phyloP scores from a whole-genome alignment of 495 filamentous ascomycete genomes.

The Penicillium salamii region DNA sequence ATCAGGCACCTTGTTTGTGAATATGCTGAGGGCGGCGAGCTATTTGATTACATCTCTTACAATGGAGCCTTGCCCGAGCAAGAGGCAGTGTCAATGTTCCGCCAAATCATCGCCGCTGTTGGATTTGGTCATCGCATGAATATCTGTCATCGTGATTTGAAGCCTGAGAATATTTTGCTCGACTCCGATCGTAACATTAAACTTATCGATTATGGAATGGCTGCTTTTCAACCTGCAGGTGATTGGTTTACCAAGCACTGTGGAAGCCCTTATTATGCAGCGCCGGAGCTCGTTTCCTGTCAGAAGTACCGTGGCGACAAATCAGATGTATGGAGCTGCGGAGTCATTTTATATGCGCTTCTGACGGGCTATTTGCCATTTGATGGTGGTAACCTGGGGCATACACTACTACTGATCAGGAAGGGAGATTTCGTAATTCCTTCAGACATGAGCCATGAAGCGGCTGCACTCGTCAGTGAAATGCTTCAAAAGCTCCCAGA shows the following conservation, averaged over 20 bases:
- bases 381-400: conserved; percentile 59
- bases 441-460: conserved; percentile 60
- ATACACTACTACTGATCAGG: conserved; percentile 63
- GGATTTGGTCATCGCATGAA: conserved; percentile 89
- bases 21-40: conserved; percentile 84
- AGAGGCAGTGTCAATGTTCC: conserved; percentile 80
- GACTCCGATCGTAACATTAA: conserved; percentile 72
- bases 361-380: conserved; percentile 81
- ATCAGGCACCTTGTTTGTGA: conserved; percentile 93
- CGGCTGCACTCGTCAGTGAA: conserved; percentile 70
- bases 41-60: conserved; percentile 76
- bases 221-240: conserved; percentile 77
- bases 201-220: conserved; percentile 98
- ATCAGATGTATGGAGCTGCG: conserved; percentile 93
- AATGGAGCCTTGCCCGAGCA: conserved; percentile 67
- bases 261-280: conserved; percentile 94
- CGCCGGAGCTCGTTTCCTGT: conserved; percentile 79
- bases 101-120: conserved; percentile 88
- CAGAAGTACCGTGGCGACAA: conserved; percentile 76
- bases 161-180: conserved; percentile 94
- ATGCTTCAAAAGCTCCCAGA: conserved; percentile 76
- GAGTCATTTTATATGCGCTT: conserved; percentile 83
- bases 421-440: conserved; percentile 73
- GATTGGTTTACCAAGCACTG: conserved; percentile 82
- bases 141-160: conserved; percentile 94